Conservation (phyloP, 208 protist genomes). For the Naegleria lovaniensis region DNA sequence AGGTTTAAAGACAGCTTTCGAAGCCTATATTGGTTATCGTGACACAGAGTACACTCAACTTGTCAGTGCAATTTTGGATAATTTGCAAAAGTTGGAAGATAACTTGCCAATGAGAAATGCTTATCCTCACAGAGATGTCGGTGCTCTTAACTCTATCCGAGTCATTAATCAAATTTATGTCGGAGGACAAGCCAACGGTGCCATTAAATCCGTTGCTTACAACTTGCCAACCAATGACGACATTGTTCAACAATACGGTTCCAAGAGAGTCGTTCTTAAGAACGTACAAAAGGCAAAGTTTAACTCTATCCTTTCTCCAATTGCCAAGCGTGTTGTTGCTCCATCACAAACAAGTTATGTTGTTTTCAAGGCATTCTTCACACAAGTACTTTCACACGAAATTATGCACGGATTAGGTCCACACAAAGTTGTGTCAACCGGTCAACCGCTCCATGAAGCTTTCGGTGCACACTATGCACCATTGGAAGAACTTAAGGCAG, state of each 20-base stretch:
- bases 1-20: constrained; percentile 2
- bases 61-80: background rate
- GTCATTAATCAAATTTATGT: constrained; percentile 11
- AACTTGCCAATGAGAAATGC: background rate
- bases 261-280: background rate
- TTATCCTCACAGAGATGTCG: background rate
- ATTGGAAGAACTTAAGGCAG: constrained; percentile 22
- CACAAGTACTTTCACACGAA: constrained; percentile 14
- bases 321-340: background rate
- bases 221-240: background rate
- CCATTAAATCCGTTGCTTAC: constrained; percentile 1
- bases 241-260: background rate
- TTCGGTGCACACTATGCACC: background rate
- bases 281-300: constrained; percentile 26
- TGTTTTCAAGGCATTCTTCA: constrained; percentile 20
- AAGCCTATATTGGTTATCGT: background rate
- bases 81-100: background rate
- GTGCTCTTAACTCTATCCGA: background rate
- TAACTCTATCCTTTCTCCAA: background rate
- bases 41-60: background rate
- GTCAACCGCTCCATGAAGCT: background rate
- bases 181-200: background rate
- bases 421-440: background rate
- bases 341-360: background rate
- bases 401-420: constrained; percentile 24